Conservation (phyloP, 352 stramenopile species). For the Phytophthora citricola region DNA sequence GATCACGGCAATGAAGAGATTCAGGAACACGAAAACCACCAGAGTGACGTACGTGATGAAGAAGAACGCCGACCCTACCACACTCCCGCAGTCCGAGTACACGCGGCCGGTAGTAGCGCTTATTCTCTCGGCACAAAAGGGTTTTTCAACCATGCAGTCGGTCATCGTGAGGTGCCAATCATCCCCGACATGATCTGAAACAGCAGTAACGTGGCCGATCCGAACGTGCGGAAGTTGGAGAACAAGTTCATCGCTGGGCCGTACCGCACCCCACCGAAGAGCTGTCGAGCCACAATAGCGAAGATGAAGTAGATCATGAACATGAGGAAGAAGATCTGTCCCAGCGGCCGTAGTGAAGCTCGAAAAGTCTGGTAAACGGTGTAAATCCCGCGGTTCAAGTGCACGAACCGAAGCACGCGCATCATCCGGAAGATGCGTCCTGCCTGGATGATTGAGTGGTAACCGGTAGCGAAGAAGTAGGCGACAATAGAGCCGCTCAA, state of each 20-base stretch:
- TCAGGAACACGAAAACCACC: conserved; percentile 86
- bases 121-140: conserved; percentile 62
- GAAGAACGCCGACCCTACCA: conserved; percentile 52
- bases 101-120: conserved; percentile 35
- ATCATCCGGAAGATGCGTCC: conserved; percentile 81
- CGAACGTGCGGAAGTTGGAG: conserved; percentile 77
- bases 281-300: conserved; percentile 71
- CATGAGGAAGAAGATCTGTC: conserved; percentile 84
- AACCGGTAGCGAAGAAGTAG: conserved; percentile 67
- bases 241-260: conserved; percentile 69
- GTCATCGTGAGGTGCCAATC: conserved; percentile 88
- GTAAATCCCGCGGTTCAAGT: conserved; percentile 74
- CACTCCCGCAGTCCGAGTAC: conserved; percentile 73
- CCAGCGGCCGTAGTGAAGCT: conserved; percentile 67
- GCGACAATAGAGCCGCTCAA: conserved; percentile 66
- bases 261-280: conserved; percentile 72
- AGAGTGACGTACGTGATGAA: conserved; percentile 80
- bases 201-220: conserved; percentile 65
- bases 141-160: conserved; percentile 69
- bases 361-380: conserved; percentile 83
- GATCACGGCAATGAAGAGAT: conserved; percentile 85
- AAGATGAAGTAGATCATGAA: conserved; percentile 89
- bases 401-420: conserved; percentile 79
- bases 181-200: conserved; percentile 86
- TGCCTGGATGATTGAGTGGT: conserved; percentile 73